These are phyloP conservation scores for Panicum virgatum DNA, from an alignment of 202 grass and related monocot species.

Conservation along the genomic window DNA sequence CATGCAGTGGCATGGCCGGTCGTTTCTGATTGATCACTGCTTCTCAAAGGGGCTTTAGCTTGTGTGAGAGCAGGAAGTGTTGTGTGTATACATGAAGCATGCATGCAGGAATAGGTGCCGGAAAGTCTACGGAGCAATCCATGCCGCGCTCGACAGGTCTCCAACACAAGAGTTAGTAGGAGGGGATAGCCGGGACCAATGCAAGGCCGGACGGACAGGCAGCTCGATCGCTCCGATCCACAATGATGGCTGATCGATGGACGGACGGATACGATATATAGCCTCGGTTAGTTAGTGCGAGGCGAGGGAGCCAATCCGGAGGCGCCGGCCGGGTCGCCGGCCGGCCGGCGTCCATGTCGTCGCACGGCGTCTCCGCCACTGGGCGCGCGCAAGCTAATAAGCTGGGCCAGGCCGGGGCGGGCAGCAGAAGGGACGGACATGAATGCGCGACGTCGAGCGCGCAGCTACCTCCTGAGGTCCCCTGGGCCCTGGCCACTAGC, in stretches of 20 bases:
- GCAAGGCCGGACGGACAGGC: neutral
- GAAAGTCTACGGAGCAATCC: no score
- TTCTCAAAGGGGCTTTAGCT: no score
- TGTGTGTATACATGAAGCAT: neutral
- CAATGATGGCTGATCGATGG: neutral
- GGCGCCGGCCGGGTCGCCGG: neutral
- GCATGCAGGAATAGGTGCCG: no score
- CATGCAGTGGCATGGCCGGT: no score
- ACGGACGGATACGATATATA: no score
- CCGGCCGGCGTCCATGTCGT: neutral
- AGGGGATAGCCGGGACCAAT: neutral
- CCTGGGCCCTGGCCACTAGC: neutral
- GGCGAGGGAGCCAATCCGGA: neutral
- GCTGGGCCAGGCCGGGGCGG: neutral
- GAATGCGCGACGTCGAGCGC: constrained; percentile 12
- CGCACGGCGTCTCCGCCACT: neutral
- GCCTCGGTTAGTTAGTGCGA: neutral
- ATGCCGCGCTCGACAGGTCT: neutral
- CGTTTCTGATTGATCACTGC: no score
- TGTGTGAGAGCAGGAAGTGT: neutral
- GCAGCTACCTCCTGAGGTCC: constrained; percentile 1
- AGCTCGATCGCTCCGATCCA: neutral
- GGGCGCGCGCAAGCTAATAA: neutral
- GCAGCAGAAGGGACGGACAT: neutral
- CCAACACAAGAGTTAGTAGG: neutral